Percentiles rank a stretch among this genome's conserved stretches.
Conservation (phyloP, 768 basidiomycete species). For the Lenzites betulinus region DNA sequence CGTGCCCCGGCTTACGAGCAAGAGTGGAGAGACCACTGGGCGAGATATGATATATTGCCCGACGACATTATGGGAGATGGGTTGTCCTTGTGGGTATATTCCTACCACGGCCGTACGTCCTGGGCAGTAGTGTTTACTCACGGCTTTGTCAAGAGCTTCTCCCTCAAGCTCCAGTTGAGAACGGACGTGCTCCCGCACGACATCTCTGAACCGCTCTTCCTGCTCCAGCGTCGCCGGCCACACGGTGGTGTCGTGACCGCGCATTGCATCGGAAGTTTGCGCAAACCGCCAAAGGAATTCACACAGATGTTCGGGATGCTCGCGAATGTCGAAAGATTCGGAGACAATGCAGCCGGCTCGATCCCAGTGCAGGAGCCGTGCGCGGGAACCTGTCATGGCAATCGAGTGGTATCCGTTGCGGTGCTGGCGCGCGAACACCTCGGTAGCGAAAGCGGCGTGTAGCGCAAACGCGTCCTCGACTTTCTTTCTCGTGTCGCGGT, state of each 20-base stretch:
- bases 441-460: neutral
- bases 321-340: slow-evolving; percentile 1
- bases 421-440: slow-evolving; percentile 1
- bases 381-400: neutral
- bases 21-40: slow-evolving; percentile 4
- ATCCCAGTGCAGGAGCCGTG: slow-evolving; percentile 11
- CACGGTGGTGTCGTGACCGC: neutral
- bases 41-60: slow-evolving; percentile 4
- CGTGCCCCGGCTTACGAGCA: neutral
- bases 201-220: neutral
- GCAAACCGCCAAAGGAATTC: slow-evolving; percentile 11
- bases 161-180: neutral
- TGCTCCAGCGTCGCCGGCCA: neutral
- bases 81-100: neutral
- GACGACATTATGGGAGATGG: no score
- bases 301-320: neutral
- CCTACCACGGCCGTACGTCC: neutral
- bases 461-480: neutral
- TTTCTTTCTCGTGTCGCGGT: no score
- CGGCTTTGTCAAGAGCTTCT: neutral
- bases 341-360: slow-evolving; percentile 1
- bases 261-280: neutral
- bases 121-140: slow-evolving; percentile 1
- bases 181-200: neutral
- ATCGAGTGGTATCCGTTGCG: neutral